phyloP scores from a whole-genome alignment of 129 eudicot species.

The Heracleum sosnowskyi region DNA sequence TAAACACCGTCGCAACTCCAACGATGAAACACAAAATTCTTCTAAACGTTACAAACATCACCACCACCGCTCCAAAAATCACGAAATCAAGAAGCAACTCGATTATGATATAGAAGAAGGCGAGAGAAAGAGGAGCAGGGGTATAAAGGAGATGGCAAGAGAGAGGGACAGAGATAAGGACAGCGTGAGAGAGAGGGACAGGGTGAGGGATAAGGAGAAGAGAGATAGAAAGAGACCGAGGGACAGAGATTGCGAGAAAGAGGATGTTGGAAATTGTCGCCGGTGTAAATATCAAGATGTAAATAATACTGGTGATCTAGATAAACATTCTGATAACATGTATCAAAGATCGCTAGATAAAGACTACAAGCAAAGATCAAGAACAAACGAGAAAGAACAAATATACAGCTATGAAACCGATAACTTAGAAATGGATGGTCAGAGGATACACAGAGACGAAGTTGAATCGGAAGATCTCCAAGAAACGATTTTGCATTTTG shows the following conservation, averaged over 20 bases:
- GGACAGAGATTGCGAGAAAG: background rate
- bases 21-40: conserved; percentile 49
- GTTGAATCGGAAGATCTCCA: conserved; percentile 28
- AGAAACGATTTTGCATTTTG: conserved; percentile 28
- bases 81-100: conserved; percentile 4
- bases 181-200: no score
- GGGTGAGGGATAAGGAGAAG: background rate
- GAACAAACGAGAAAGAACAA: conserved; percentile 19
- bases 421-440: conserved; percentile 3
- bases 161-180: no score
- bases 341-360: conserved; percentile 20
- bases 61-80: background rate
- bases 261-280: conserved; percentile 15
- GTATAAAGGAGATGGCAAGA: conserved; percentile 3
- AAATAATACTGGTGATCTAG: conserved; percentile 12
- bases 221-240: background rate
- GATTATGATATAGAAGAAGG: conserved; percentile 56
- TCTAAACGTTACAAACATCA: conserved; percentile 35
- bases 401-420: conserved; percentile 6
- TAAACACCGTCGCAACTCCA: conserved; percentile 59
- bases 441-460: conserved; percentile 24
- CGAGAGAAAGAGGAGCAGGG: conserved; percentile 15
- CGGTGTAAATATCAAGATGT: conserved; percentile 14
- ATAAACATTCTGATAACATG: conserved; percentile 21
- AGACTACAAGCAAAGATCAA: conserved; percentile 18